These are phyloP conservation scores for Xylaria flabelliformis DNA, from an alignment of 495 filamentous ascomycete genomes.

Conservation along the genomic window DNA sequence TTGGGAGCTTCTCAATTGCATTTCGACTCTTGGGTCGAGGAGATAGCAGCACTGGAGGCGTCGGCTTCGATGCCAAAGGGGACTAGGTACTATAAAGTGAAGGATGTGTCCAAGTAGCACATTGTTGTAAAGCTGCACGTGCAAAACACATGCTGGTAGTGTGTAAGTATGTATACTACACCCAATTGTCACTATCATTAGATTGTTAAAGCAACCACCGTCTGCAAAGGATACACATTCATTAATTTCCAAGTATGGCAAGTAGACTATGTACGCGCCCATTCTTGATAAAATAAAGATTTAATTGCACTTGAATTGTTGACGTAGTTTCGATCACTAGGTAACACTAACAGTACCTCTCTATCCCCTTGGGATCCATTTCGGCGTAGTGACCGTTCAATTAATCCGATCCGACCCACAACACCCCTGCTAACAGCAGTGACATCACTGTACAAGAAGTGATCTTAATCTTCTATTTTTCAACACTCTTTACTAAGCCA, in stretches of 20 bases:
- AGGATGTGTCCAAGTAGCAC: not conserved
- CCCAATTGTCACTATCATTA: not conserved
- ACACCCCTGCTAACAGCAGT: too few species aligned
- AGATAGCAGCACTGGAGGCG: slow-evolving; percentile 17
- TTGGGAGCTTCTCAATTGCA: too few species aligned
- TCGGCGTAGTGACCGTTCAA: too few species aligned
- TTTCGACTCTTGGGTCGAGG: slow-evolving; percentile 5
- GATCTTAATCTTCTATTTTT: too few species aligned
- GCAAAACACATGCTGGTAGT: not conserved
- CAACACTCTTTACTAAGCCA: too few species aligned
- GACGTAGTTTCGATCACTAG: not conserved
- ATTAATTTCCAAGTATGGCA: too few species aligned
- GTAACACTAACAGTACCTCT: too few species aligned
- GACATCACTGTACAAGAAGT: too few species aligned
- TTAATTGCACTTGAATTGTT: not conserved
- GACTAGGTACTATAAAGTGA: slow-evolving; percentile 17
- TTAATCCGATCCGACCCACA: too few species aligned
- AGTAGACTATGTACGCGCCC: too few species aligned
- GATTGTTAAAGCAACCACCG: not conserved
- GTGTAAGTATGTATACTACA: not conserved
- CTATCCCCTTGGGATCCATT: too few species aligned
- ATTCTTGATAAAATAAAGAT: not conserved
- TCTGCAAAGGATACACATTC: too few species aligned
- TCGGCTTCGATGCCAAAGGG: slow-evolving; percentile 21
- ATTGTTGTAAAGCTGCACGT: not conserved